Percentiles rank a stretch among this genome's conserved stretches.
Conservation (phyloP, 2,329 filamentous ascomycete species). For the Parafenestella ontariensis region DNA sequence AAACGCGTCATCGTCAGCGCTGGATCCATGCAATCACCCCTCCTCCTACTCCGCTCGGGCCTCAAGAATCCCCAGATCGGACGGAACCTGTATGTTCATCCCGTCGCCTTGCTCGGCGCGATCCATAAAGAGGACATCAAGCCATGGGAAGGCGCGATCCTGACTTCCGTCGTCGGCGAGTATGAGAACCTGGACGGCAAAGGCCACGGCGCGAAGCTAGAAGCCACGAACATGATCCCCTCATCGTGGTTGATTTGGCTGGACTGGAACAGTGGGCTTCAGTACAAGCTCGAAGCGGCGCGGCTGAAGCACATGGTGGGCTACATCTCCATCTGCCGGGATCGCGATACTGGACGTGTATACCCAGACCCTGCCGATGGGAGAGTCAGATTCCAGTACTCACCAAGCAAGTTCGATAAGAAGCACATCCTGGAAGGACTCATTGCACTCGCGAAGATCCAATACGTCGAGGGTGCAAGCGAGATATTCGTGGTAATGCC, state of each 20-base stretch:
- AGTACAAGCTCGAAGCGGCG: slow-evolving; percentile 74
- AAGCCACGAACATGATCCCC: slow-evolving; percentile 78
- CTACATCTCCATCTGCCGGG: slow-evolving; percentile 77
- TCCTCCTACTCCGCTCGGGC: slow-evolving; percentile 79
- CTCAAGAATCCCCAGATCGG: slow-evolving; percentile 84
- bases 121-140: slow-evolving; percentile 73
- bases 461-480: slow-evolving; percentile 78
- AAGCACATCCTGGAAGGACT: slow-evolving; percentile 74
- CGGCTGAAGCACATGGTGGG: slow-evolving; percentile 72
- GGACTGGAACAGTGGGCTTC: slow-evolving; percentile 71
- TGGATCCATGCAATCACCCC: slow-evolving; percentile 78
- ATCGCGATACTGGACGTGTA: slow-evolving; percentile 77
- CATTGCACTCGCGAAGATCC: slow-evolving; percentile 75
- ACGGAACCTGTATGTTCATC: slow-evolving; percentile 81
- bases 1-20: slow-evolving; percentile 81
- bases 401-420: slow-evolving; percentile 73
- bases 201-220: slow-evolving; percentile 84
- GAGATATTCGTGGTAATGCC: slow-evolving; percentile 75
- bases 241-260: slow-evolving; percentile 67
- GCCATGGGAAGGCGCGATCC: slow-evolving; percentile 72
- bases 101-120: slow-evolving; percentile 64
- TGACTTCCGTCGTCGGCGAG: slow-evolving; percentile 78
- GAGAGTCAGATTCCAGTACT: slow-evolving; percentile 72
- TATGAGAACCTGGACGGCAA: slow-evolving; percentile 82
- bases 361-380: slow-evolving; percentile 74